Evolutionary conservation across 2,329 filamentous ascomycete genomes (phyloP), one percentile per base, ranked within the genome.

Genomic region (Colletotrichum limetticola): DNA sequence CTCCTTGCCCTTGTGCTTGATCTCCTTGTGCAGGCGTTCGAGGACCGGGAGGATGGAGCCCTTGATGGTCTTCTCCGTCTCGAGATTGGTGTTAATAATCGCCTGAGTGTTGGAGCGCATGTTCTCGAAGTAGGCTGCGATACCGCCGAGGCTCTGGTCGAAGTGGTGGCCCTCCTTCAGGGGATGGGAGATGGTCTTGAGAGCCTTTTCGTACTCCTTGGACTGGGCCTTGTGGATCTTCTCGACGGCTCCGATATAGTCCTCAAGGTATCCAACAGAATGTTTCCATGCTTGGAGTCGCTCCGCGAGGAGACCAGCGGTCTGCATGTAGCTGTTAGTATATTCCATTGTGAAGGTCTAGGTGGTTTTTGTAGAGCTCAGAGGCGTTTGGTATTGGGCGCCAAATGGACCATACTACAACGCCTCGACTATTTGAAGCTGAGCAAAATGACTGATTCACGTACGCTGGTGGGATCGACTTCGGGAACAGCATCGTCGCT

Each of bases 1-100:
- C 84, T 98, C 95, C 87, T 98, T 98, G 75, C 91, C 89, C 87
- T 98, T 98, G 85, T 93, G 92, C 89, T 98, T 99, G 87, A 99
- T 97, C 82, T 98, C 97, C 82, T 94, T 92, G 86, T 98, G 95
- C 61, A 99, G 88, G 65, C 95, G 93, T 78, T 97, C 94, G 80
- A 99, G 92, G 75, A 96, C 92, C 49, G 96, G 97, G 24, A 98
- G 88, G 35, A 98, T 93, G 16, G 92, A 92, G 72, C 92, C 92
- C 84, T 96, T 97, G 76, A 99, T 89, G 77, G 91, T 94, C 87
- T 97, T 97, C 78, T 97, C 95, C 6, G 95, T 98, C 82, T 98
- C 96, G 78, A 92, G 85, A 82, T 98, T 96, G 80, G 94, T 92
- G 83, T 97, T 97, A 78, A 95, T 91, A 78, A 98, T 90, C 58